Conservation (phyloP, 805 yeast genomes). For the Hemisphaericaspora nanyangensis region DNA sequence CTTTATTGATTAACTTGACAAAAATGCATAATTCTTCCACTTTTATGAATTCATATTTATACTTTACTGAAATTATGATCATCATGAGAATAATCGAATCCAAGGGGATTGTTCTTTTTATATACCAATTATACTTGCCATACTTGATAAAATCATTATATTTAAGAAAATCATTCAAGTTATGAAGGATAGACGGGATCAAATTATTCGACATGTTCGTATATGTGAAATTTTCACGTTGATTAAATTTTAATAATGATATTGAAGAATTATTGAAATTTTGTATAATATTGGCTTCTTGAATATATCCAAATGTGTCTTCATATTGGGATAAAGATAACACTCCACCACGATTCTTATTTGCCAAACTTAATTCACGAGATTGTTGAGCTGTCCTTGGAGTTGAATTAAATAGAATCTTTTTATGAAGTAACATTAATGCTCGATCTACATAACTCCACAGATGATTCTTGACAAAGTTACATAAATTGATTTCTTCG, state of each 20-base stretch:
- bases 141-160: slow-evolving; percentile 49
- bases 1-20: slow-evolving; percentile 39
- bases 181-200: slow-evolving; percentile 55
- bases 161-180: slow-evolving; percentile 51
- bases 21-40: slow-evolving; percentile 33
- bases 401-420: slow-evolving; percentile 29
- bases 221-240: slow-evolving; percentile 41
- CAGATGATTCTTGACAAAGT: slow-evolving; percentile 46
- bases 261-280: slow-evolving; percentile 36
- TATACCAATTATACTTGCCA: slow-evolving; percentile 58
- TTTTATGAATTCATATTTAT: slow-evolving; percentile 40
- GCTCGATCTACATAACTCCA: slow-evolving; percentile 57
- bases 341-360: slow-evolving; percentile 17
- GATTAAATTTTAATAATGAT: slow-evolving; percentile 33
- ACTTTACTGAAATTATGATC: slow-evolving; percentile 50
- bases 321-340: slow-evolving; percentile 34
- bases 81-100: slow-evolving; percentile 53
- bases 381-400: background rate
- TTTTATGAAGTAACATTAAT: slow-evolving; percentile 39
- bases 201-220: slow-evolving; percentile 50
- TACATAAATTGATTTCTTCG: slow-evolving; percentile 41
- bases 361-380: background rate
- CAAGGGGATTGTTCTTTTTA: slow-evolving; percentile 56
- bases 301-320: slow-evolving; percentile 36
- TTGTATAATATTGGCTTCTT: slow-evolving; percentile 35